Base-by-base conservation (phyloP, 129 eudicot species). In the Calendula officinalis region DNA sequence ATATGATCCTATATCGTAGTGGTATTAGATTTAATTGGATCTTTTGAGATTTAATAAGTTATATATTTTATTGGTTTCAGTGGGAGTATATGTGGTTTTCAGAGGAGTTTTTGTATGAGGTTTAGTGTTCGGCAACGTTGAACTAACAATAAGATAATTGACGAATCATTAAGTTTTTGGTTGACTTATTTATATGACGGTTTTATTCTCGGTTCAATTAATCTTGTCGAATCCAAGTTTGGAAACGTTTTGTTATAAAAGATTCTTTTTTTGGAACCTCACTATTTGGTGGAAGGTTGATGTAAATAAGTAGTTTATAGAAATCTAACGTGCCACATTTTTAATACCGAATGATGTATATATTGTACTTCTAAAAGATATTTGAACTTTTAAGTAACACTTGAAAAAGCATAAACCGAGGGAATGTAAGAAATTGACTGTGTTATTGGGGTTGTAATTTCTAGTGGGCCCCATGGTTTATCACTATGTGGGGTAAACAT, bases 1-100 rank as follows among this genome's bases (percentile, higher is more conserved):
- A 73, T 73, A 65, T 53, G 77, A 62, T 72, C 64, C 3, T 61
- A 60, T 71, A 62, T 65, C 53, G 47, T 56, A 47, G 72, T 73
- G 72, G 72, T 39, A 65, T 73, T 65, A 56, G 61, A 73, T 73
- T 50, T 64, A 64, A 73, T 56, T 45, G 38, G 60, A 42, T 56
- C 64, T 39, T 14, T 33, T 30, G 37, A 12, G 56, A 16, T 53
- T 55, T 62, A 27, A 45, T 36, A 27, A 41, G 5, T 27, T 60
- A 10, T 41, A 7, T 63, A 43, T 54, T 50, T 61, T 59, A 59
- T 47, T 70, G 38, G 16, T 45, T 45, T 53, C 72, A 41, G 41
- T 67, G 53, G 42, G 53, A n/a, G 43, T 68, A 48, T 42, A 39
- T 14, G 30, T 53, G 35, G 41, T 52, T 66, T 40, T 22, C 7